These are phyloP conservation scores for Podospora pseudoanserina DNA, from an alignment of 495 filamentous ascomycete genomes.

Conservation along the genomic window DNA sequence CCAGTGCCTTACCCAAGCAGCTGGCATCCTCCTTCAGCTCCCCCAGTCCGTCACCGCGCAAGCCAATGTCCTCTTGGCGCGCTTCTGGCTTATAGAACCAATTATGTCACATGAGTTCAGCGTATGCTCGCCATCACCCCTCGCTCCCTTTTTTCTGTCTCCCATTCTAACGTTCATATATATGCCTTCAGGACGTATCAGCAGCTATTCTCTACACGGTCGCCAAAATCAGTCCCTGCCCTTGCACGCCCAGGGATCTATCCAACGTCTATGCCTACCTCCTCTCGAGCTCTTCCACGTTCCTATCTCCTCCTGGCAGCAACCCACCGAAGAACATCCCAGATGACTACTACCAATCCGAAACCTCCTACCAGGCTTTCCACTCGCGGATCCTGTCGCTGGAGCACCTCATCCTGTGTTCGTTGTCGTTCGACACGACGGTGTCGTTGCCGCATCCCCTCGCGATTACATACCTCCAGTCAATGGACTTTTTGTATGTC, in stretches of 20 bases:
- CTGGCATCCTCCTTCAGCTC: slow-evolving; percentile 78
- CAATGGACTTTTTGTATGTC: slow-evolving; percentile 58
- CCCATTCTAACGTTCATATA: slow-evolving; percentile 5
- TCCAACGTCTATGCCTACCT: slow-evolving; percentile 83
- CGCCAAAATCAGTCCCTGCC: slow-evolving; percentile 76
- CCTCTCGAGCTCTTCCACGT: slow-evolving; percentile 59
- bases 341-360: slow-evolving; percentile 67
- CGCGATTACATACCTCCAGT: slow-evolving; percentile 89
- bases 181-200: slow-evolving; percentile 63
- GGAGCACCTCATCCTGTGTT: slow-evolving; percentile 71
- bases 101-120: slow-evolving; percentile 48
- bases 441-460: slow-evolving; percentile 80
- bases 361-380: slow-evolving; percentile 61
- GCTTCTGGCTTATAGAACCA: slow-evolving; percentile 70
- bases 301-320: slow-evolving; percentile 48
- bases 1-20: slow-evolving; percentile 78
- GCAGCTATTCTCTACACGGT: slow-evolving; percentile 78
- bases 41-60: slow-evolving; percentile 88
- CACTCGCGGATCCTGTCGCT: slow-evolving; percentile 60
- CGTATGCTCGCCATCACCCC: slow-evolving; percentile 24
- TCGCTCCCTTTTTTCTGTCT: not conserved
- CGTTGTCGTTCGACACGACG: slow-evolving; percentile 77
- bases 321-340: slow-evolving; percentile 42
- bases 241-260: slow-evolving; percentile 71
- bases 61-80: slow-evolving; percentile 80